Base-by-base conservation (phyloP, 805 yeast species). In the Ogataea angusta region DNA sequence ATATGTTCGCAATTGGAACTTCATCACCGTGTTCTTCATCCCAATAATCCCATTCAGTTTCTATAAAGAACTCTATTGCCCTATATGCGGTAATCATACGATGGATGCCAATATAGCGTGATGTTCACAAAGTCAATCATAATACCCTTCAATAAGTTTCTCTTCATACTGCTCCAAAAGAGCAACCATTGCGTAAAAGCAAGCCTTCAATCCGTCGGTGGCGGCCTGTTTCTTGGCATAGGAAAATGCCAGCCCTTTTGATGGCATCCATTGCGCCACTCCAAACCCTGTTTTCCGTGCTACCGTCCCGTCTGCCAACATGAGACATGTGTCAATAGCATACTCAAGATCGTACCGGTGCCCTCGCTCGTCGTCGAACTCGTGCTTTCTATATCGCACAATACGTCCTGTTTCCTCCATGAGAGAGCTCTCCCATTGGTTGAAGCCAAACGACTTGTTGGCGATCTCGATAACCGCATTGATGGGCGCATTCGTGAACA, bases 371-470 rank as follows among this genome's bases (percentile, higher is more conserved):
- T 37, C 57, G 48, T 16, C 52, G 54, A 38, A 43, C 22, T 36
- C 47, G 13, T 35, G 24, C 13, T 37, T 44, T 5, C 24, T 30
- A 21, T 45, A 51, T 5, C 42, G 33, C 9, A 40, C 43, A 1
- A 54, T 41, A 26, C 42, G 30, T 9, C 40, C 53, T 7, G 49
- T 40, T 10, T 51, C 54, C 4, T 53, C 57, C 10, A 63, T 29
- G 4, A 75, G 54, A 24, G 56, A 57, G 2, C 70, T 64, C 4
- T 67, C 60, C 82, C 82, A 77, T 24, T 77, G 79, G 42, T 68
- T 57, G 50, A 62, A 70, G 2, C 81, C 82, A 60, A 74, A 75
- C 7, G 67, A 57, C n/a, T 58, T 63, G 48, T 77, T 77, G 0
- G 78, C 76, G 18, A 67, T 40, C 7, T 53, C 54, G 14, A 70